Evolutionary conservation across 1,139 yeast species (phyloP), one percentile per base, ranked within the genome.

Genomic region (Eremothecium sinecaudum): DNA sequence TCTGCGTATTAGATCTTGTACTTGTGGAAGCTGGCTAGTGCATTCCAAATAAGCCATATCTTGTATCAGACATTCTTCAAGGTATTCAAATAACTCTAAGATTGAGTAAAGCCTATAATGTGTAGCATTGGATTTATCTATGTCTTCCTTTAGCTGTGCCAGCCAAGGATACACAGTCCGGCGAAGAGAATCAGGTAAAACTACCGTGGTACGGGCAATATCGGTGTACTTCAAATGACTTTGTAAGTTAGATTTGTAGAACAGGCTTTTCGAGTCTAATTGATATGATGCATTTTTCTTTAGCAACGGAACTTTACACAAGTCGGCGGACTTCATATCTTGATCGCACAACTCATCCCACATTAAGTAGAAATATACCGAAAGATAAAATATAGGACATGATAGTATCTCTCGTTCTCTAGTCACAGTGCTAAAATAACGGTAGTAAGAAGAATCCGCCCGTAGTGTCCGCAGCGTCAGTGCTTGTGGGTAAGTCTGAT

Each of bases 401-500:
- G 46, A 42, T 4, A 56, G 41, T 17, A 56, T 47, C 33, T 52
- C 52, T 13, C 42, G 42, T 36, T 54, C 51, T 35, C 61, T 45
- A 13, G 56, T 43, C 5, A 55, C 45, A 2, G 59, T 56, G 36
- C 54, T 54, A 38, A 50, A 55, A 35, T 53, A 56, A 30, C 50
- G 49, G 35, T 53, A 56, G 28, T 41, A 44, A 9, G 56, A 40
- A 16, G 43, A 37, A 19, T 45, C 41, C 11, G 52, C 55, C 37
- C 52, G 51, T 28, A 55, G 35, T 36, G 51, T 55, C 32, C 61
- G 40, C 31, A 56, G 41, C 15, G 61, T 55, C 29, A 56, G 38
- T 4, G 59, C 45, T 33, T 55, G 53, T 8, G 58, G 51, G 34
- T 53, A 56, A 8, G 59, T 54, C 39, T 54, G 58, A 32, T 56